phyloP scores from a whole-genome alignment of 2,329 filamentous ascomycete species.

The Cordyceps pruinosa region DNA sequence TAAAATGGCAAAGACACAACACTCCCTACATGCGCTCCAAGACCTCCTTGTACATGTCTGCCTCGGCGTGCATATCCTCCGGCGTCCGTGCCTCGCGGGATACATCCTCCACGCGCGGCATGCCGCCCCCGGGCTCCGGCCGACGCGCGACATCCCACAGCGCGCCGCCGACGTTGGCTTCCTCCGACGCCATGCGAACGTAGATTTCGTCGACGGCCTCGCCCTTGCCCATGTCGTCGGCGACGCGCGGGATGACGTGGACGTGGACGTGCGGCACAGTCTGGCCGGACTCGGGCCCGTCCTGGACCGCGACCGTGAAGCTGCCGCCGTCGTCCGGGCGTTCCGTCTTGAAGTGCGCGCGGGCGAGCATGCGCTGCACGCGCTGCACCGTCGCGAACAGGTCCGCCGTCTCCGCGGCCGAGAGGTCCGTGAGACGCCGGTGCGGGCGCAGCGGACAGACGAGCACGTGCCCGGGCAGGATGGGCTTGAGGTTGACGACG shows the following conservation, averaged over 20 bases:
- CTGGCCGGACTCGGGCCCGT: constrained; percentile 84
- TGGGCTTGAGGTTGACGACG: constrained; percentile 90
- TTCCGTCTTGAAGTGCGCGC: constrained; percentile 50
- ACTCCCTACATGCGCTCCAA: constrained; percentile 35
- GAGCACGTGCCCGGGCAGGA: constrained; percentile 88
- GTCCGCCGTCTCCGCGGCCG: constrained; percentile 63
- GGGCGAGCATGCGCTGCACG: constrained; percentile 68
- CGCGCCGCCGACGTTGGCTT: constrained; percentile 72
- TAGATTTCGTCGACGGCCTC: constrained; percentile 64
- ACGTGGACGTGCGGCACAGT: constrained; percentile 91
- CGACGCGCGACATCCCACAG: constrained; percentile 48
- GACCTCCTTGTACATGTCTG: constrained; percentile 53
- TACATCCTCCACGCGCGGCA: constrained; percentile 66
- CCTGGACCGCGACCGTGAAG: constrained; percentile 93
- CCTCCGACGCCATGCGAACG: constrained; percentile 71
- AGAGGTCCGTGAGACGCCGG: constrained; percentile 68
- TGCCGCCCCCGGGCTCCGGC: constrained; percentile 47
- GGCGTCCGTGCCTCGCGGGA: constrained; percentile 58
- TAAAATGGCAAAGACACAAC: neutral
- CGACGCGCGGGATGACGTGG: constrained; percentile 74
- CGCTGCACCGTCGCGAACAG: constrained; percentile 82
- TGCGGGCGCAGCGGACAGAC: constrained; percentile 69
- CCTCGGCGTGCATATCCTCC: constrained; percentile 76
- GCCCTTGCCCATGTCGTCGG: constrained; percentile 42
- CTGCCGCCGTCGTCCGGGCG: constrained; percentile 51